phyloP scores from a whole-genome alignment of 2,329 filamentous ascomycete species.

The Aspergillus sp. region DNA sequence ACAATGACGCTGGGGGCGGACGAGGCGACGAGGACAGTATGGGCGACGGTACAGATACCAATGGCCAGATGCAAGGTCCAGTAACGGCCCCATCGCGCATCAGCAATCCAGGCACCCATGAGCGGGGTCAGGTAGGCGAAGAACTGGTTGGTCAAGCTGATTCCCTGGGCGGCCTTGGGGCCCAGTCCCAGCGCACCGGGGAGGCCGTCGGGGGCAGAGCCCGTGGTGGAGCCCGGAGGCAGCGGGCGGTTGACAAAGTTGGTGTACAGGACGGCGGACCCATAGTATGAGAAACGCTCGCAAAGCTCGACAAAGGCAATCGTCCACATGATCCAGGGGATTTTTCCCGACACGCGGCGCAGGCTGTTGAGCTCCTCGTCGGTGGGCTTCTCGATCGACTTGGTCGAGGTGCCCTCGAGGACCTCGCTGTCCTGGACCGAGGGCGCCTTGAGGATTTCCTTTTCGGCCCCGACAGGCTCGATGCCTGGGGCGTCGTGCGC shows the following conservation, averaged over 20 bases:
- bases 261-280: conserved; percentile 54
- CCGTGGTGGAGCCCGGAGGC: conserved; percentile 57
- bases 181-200: conserved; percentile 64
- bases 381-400: conserved; percentile 28
- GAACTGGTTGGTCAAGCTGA: conserved; percentile 61
- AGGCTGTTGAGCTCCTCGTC: conserved; percentile 40
- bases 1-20: conserved; percentile 67
- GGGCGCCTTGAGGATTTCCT: conserved; percentile 42
- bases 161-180: conserved; percentile 54
- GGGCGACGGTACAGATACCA: conserved; percentile 66
- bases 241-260: conserved; percentile 66
- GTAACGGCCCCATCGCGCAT: conserved; percentile 72
- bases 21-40: conserved; percentile 68
- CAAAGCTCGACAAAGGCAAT: conserved; percentile 75
- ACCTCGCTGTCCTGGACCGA: not conserved
- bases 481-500: conserved; percentile 31
- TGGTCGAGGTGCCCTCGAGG: not conserved
- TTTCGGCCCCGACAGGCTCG: conserved; percentile 49
- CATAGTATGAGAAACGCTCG: conserved; percentile 80
- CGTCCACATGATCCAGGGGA: conserved; percentile 69
- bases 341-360: conserved; percentile 43
- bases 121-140: conserved; percentile 66
- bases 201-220: conserved; percentile 22
- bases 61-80: conserved; percentile 71
- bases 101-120: conserved; percentile 64